Conservation (phyloP, 2,329 filamentous ascomycete genomes). For the Trichoderma harzianum region DNA sequence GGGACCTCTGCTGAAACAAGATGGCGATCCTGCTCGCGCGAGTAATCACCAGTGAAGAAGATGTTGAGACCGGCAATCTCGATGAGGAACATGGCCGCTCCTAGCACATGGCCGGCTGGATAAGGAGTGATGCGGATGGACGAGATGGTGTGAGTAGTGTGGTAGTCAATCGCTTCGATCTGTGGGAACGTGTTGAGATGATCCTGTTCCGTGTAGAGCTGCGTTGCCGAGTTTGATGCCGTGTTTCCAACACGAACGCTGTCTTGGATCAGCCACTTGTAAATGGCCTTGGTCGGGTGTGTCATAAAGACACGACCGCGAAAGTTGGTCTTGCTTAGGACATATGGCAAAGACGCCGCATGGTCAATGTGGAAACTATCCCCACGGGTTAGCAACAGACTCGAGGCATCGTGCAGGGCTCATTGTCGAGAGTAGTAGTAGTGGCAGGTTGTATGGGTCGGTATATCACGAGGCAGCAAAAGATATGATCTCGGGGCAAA, state of each 20-base stretch:
- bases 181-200: conserved; percentile 88
- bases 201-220: conserved; percentile 93
- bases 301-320: conserved; percentile 98
- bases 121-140: conserved; percentile 96
- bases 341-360: conserved; percentile 96
- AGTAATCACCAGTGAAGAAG: conserved; percentile 97
- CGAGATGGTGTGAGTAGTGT: conserved; percentile 95
- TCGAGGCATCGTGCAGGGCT: not conserved
- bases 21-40: conserved; percentile 90
- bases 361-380: conserved; percentile 95
- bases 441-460: not conserved
- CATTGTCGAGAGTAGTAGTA: conserved; percentile 2
- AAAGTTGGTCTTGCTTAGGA: conserved; percentile 97
- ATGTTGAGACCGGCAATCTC: conserved; percentile 97
- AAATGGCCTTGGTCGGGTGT: conserved; percentile 97
- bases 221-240: conserved; percentile 58
- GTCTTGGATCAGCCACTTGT: conserved; percentile 99
- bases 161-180: conserved; percentile 97
- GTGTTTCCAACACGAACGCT: conserved; percentile 84
- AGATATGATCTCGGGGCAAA: conserved; percentile 2
- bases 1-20: conserved; percentile 91
- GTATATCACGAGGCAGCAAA: conserved; percentile 18
- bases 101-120: conserved; percentile 94
- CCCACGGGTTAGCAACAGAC: conserved; percentile 25
- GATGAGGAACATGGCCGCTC: conserved; percentile 96